Evolutionary conservation across 345 rosid genomes (phyloP).

Genomic region (Melaleuca quinquenervia): DNA sequence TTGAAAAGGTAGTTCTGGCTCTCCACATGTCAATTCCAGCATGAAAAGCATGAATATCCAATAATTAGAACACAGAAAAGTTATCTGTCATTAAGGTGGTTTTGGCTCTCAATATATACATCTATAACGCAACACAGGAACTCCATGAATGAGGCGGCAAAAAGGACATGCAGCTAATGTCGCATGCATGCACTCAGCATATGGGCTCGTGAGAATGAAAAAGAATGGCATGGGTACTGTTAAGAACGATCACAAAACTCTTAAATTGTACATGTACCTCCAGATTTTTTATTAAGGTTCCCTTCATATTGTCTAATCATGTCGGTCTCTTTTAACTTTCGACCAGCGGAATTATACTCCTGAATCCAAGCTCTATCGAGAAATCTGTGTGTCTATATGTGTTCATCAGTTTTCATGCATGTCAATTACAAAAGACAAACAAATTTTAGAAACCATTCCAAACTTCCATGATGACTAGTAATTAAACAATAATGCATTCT

Average conservation of each 20-base stretch:
- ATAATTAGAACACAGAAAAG: neutral
- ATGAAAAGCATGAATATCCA: neutral
- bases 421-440: neutral
- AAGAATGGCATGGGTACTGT: neutral
- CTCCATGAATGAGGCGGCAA: neutral
- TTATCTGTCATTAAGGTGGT: neutral
- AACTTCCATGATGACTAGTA: neutral
- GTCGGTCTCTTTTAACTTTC: neutral
- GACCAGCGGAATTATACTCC: neutral
- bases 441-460: neutral
- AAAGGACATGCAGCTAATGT: neutral
- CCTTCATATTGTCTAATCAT: neutral
- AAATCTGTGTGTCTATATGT: neutral
- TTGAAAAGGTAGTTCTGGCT: neutral
- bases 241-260: neutral
- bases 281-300: neutral
- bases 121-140: neutral
- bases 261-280: neutral
- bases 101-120: neutral
- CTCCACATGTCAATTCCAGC: neutral
- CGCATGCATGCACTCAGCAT: neutral
- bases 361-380: neutral
- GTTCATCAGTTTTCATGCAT: neutral
- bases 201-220: neutral
- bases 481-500: neutral